Evolutionary conservation across 2,329 filamentous ascomycete genomes (phyloP).

Genomic region (Chrysoporthe deuterocubensis): DNA sequence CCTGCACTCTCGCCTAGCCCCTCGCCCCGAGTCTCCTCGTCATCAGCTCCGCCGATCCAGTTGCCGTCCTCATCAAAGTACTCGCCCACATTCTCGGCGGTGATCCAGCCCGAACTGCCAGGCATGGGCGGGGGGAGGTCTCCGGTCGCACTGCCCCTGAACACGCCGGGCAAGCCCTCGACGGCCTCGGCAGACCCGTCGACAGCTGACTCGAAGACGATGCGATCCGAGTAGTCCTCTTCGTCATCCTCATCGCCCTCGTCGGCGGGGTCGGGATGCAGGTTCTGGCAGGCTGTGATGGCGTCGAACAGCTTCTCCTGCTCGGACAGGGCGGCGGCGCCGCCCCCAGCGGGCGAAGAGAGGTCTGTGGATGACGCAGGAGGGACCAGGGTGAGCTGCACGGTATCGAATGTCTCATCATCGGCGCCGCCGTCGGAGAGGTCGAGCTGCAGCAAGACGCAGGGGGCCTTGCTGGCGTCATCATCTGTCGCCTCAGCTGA

Average conservation of each 20-base stretch:
- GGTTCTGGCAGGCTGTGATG: conserved; percentile 74
- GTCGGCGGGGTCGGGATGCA: conserved; percentile 73
- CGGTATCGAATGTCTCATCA: conserved; percentile 65
- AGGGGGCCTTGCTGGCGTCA: conserved; percentile 43
- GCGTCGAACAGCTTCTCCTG: conserved; percentile 65
- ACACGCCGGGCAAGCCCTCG: conserved; percentile 61
- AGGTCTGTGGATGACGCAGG: conserved; percentile 30
- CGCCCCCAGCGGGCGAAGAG: conserved; percentile 31
- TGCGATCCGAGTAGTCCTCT: conserved; percentile 52
- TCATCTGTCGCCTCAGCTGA: conserved; percentile 10
- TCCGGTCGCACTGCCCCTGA: conserved; percentile 51
- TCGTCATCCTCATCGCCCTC: conserved; percentile 64
- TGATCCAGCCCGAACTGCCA: conserved; percentile 80
- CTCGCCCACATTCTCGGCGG: conserved; percentile 85
- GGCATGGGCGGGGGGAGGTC: conserved; percentile 70
- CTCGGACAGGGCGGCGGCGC: conserved; percentile 35
- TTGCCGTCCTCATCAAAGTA: conserved; percentile 83
- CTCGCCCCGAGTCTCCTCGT: conserved; percentile 43
- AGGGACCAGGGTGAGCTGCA: conserved; percentile 72
- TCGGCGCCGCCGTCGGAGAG: conserved; percentile 62
- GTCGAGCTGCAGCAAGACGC: conserved; percentile 71
- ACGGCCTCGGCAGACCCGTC: conserved; percentile 60
- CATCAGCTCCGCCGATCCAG: conserved; percentile 60
- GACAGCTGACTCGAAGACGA: conserved; percentile 64
- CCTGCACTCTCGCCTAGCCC: conserved; percentile 68